Evolutionary conservation across 179 eudicot genomes (phyloP).

Genomic region (Beta corolliflora): DNA sequence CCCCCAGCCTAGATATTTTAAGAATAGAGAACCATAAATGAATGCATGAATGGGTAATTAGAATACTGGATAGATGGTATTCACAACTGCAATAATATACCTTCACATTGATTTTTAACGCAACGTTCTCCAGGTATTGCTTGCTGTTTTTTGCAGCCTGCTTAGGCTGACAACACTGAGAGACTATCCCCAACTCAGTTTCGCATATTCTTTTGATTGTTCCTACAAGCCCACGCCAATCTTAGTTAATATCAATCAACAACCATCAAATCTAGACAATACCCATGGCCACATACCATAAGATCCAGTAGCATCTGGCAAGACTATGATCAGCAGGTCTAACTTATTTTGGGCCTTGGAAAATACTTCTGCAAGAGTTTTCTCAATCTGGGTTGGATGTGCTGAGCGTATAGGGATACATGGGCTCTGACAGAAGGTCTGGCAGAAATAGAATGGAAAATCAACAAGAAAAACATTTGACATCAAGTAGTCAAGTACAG

Average conservation of each 20-base stretch:
- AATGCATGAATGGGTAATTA: too few relatives aligned
- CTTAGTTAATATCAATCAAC: constrained; percentile 2
- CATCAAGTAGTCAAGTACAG: not conserved
- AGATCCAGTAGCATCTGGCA: constrained; percentile 62
- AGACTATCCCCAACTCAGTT: constrained; percentile 73
- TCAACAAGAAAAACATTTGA: not conserved
- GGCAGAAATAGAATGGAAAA: not conserved
- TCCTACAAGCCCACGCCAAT: constrained; percentile 34
- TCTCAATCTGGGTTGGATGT: constrained; percentile 48
- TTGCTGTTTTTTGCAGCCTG: constrained; percentile 30
- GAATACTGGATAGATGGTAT: not conserved
- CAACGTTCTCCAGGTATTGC: constrained; percentile 82
- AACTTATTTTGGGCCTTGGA: constrained; percentile 34
- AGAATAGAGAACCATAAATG: not conserved
- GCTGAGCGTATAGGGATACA: constrained; percentile 36
- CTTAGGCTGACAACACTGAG: constrained; percentile 78
- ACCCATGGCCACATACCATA: constrained; percentile 52
- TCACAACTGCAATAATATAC: constrained; percentile 34
- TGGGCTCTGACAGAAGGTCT: constrained; percentile 47
- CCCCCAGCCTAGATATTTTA: constrained; percentile 60
- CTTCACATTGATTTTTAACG: constrained; percentile 88
- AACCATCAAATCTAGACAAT: not conserved
- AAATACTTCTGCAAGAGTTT: constrained; percentile 41
- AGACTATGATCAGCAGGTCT: constrained; percentile 61
- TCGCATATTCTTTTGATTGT: constrained; percentile 78